phyloP scores from a whole-genome alignment of 1,284 basidiomycete species.

The Pterula multifida region DNA sequence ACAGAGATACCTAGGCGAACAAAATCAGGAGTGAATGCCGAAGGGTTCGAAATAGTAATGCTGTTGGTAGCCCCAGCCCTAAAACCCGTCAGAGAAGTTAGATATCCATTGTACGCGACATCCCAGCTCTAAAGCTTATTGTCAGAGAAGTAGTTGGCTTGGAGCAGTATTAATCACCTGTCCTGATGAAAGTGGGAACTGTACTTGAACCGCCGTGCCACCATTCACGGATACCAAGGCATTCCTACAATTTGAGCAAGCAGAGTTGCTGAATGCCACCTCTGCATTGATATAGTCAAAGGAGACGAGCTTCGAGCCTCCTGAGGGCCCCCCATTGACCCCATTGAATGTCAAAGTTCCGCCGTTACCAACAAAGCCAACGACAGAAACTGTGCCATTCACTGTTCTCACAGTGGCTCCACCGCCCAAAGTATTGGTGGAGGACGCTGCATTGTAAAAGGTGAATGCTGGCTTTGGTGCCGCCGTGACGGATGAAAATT shows the following conservation, averaged over 20 bases:
- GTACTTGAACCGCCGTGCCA: conserved; percentile 26
- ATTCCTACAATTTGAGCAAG: conserved; percentile 35
- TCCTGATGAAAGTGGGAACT: conserved; percentile 34
- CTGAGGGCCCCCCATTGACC: conserved; percentile 27
- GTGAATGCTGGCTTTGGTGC: conserved; percentile 22
- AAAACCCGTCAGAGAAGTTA: conserved; percentile 28
- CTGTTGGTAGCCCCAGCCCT: conserved; percentile 29
- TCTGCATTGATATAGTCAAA: conserved; percentile 38
- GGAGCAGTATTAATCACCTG: conserved; percentile 19
- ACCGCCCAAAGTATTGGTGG: conserved; percentile 24
- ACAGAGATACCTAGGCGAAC: conserved; percentile 25
- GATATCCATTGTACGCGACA: conserved; percentile 26
- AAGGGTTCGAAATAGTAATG: conserved; percentile 28
- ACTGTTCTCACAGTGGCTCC: conserved; percentile 27
- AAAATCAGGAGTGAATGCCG: conserved; percentile 28
- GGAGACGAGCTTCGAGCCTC: conserved; percentile 30
- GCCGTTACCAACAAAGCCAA: conserved; percentile 30
- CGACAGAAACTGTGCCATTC: conserved; percentile 25
- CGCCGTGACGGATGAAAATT: conserved; percentile 20
- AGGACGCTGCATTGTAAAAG: conserved; percentile 26
- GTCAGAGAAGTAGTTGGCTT: background rate
- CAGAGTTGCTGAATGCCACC: conserved; percentile 27
- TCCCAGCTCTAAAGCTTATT: conserved; percentile 32
- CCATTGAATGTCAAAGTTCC: conserved; percentile 29
- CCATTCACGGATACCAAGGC: conserved; percentile 34